phyloP scores from a whole-genome alignment of 371 early-diverging fungal species.

The Rhizopus delemar region DNA sequence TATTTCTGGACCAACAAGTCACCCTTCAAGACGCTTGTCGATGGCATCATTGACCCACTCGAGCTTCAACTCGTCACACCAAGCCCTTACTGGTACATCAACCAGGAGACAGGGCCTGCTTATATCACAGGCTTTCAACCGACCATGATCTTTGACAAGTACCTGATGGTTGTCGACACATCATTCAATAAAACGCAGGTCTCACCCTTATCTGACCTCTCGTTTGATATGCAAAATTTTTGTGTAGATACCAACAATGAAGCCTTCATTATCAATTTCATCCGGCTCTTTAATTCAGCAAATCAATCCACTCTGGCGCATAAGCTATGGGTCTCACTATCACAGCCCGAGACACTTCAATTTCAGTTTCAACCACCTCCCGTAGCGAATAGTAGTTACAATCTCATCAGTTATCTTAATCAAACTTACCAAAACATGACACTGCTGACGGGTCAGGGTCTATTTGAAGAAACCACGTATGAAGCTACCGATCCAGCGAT shows the following conservation, averaged over 20 bases:
- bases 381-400: constrained; percentile 35
- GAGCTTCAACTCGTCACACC: constrained; percentile 43
- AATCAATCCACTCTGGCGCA: constrained; percentile 36
- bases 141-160: constrained; percentile 55
- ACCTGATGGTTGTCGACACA: constrained; percentile 27
- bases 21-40: constrained; percentile 39
- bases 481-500: constrained; percentile 31
- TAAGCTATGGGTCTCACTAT: constrained; percentile 35
- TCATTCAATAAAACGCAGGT: constrained; percentile 9
- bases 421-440: constrained; percentile 40
- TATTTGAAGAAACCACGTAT: constrained; percentile 20
- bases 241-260: constrained; percentile 39
- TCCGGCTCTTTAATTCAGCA: constrained; percentile 36
- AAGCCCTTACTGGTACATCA: constrained; percentile 37
- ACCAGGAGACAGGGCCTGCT: constrained; percentile 38
- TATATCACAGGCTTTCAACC: constrained; percentile 52
- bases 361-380: constrained; percentile 38
- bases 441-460: constrained; percentile 33
- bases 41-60: constrained; percentile 37
- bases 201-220: constrained; percentile 26
- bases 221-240: constrained; percentile 47
- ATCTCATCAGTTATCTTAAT: constrained; percentile 33
- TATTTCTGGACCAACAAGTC: constrained; percentile 46
- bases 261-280: constrained; percentile 48
- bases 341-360: constrained; percentile 30